Evolutionary conservation across 169 alveolate genomes (phyloP).

Genomic region (Plasmodium knowlesi): DNA sequence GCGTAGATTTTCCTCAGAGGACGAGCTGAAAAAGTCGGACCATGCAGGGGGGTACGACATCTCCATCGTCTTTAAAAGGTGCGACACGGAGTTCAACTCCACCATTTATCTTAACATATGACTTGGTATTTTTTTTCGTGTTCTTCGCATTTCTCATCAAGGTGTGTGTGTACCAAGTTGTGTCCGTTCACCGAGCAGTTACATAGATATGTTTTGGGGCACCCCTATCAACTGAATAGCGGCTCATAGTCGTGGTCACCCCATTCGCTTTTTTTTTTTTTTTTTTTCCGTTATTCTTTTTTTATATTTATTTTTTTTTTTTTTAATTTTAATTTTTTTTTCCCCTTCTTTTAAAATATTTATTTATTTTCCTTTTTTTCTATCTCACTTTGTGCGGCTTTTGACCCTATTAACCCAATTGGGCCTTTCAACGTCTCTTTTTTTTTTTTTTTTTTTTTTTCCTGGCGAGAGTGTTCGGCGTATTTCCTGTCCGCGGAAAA

Average conservation of each 20-base stretch:
- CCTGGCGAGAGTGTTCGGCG: too few species aligned
- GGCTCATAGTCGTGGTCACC: background rate
- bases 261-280: background rate
- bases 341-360: too few species aligned
- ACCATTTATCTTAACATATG: conserved; percentile 52
- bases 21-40: conserved; percentile 44
- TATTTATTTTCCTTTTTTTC: too few species aligned
- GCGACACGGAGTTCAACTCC: conserved; percentile 56
- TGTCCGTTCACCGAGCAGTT: background rate
- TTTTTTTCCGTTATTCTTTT: too few species aligned
- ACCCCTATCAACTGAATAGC: background rate
- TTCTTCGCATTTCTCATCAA: background rate
- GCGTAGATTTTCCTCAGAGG: conserved; percentile 73
- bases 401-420: too few species aligned
- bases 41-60: conserved; percentile 63
- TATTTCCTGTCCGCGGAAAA: too few species aligned
- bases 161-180: background rate
- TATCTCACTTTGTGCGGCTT: too few species aligned
- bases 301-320: too few species aligned
- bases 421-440: too few species aligned
- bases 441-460: too few species aligned
- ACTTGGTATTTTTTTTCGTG: background rate
- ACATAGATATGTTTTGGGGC: background rate
- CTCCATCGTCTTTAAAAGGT: conserved; percentile 46
- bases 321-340: too few species aligned